Evolutionary conservation across 1,139 yeast species (phyloP), one percentile per base, ranked within the genome.

Genomic region (Blastobotrys proliferans): DNA sequence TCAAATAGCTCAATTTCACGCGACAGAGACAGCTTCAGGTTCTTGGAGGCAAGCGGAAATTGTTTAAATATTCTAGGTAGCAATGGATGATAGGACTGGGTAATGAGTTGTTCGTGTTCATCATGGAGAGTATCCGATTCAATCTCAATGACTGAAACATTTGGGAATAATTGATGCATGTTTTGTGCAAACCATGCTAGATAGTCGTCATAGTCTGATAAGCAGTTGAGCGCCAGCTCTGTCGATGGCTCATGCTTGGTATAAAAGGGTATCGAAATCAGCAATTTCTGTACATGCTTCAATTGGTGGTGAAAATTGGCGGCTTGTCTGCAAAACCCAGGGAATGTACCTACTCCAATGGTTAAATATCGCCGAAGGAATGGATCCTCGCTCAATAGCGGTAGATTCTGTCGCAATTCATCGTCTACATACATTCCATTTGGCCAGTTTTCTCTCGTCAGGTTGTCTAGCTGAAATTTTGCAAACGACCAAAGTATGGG

Each of bases 371-470:
- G 32, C 18, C 29, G 27, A 5, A 36, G 6, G 8, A 22, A 3
- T 4, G 44, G 44, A 18, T 36, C 37, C 28, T 41, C 44, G 25
- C 41, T 36, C 3, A 37, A 21, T 11, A 41, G 36, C 19, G 44
- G 40, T 10, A 41, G 38, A 6, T 36, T 27, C 19, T 36, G 31
- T 11, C 40, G 27, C 26, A 36, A 28, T 16, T 41, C 37, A 22
- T 41, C 44, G 29, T 41, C 44, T 3, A 41, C 41, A 27, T 37
- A 41, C 44, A 41, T 41, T 14, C 40, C 27, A 17, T 21, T 33
- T n/a, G 44, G 44, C 44, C 44, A 41, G 17, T 19, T 20, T 21
- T 41, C 44, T 11, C 44, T 22, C 9, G 44, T 41, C 13, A 27
- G 28, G 14, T 37, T 37, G 33, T 41, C 44, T 25, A 41, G 37